Percentiles rank a stretch among this genome's conserved stretches.
Evolutionary conservation across 768 basidiomycete species (phyloP).

Genomic region (Mycena albidolilacea): DNA sequence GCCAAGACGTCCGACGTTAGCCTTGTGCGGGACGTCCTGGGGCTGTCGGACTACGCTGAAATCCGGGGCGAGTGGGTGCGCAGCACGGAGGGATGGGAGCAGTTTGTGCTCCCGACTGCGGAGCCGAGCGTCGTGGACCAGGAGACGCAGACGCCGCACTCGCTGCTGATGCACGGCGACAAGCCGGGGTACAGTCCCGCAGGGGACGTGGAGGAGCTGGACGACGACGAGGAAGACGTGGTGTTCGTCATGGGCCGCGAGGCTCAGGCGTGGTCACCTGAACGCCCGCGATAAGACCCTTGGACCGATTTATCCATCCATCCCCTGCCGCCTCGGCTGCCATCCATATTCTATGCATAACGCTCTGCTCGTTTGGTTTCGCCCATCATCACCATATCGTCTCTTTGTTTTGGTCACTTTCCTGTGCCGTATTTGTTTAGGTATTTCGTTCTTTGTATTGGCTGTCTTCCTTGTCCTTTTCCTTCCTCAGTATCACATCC

Average conservation of each 20-base stretch:
- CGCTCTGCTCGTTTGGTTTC: conserved; percentile 27
- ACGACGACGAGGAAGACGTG: conserved; percentile 41
- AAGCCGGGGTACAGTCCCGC: conserved; percentile 22
- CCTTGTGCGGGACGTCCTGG: conserved; percentile 39
- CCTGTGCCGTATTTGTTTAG: conserved; percentile 11
- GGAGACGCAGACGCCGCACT: conserved; percentile 28
- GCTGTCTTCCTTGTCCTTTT: background rate
- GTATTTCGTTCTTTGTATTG: conserved; percentile 19
- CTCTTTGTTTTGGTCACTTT: conserved; percentile 21
- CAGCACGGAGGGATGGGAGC: conserved; percentile 40
- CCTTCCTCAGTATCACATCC: background rate
- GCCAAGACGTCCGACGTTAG: conserved; percentile 37
- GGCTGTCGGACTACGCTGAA: conserved; percentile 38
- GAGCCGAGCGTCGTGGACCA: conserved; percentile 34
- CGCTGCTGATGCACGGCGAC: conserved; percentile 35
- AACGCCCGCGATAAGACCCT: conserved; percentile 33
- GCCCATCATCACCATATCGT: background rate
- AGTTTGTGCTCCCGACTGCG: conserved; percentile 38
- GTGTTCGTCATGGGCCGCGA: conserved; percentile 42
- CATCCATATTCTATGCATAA: conserved; percentile 10
- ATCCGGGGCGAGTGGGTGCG: conserved; percentile 41
- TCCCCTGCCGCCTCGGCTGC: background rate
- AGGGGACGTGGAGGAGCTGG: conserved; percentile 29
- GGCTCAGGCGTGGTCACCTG: conserved; percentile 38
- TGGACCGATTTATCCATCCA: background rate